Evolutionary conservation across 2,329 filamentous ascomycete species (phyloP).

Genomic region (Fusarium anguioides): DNA sequence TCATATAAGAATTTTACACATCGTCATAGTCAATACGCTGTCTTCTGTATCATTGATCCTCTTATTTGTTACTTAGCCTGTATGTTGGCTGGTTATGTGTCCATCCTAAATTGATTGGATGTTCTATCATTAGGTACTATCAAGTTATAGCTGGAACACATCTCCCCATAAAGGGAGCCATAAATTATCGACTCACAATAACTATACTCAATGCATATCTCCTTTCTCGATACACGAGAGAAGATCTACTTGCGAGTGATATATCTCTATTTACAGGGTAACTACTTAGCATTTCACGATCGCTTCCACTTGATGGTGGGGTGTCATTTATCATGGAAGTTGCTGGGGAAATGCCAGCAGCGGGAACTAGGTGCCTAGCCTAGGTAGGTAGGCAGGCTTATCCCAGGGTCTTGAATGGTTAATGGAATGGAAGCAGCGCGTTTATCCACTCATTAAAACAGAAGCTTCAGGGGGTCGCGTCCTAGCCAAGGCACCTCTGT

Average conservation of each 20-base stretch:
- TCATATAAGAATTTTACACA: neutral
- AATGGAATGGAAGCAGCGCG: constrained; percentile 25
- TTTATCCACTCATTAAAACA: constrained; percentile 28
- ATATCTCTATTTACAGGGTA: neutral
- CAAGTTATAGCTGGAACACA: no score
- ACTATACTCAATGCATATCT: neutral
- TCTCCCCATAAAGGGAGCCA: no score
- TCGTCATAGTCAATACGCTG: neutral
- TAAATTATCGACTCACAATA: no score
- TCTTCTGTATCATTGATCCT: neutral
- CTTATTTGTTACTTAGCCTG: no score
- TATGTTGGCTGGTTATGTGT: no score
- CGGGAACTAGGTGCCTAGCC: constrained; percentile 32
- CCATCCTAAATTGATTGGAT: no score
- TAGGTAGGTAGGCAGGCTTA: no score
- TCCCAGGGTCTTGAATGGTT: constrained; percentile 22
- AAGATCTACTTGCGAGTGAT: neutral
- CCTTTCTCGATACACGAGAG: neutral
- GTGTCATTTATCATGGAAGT: constrained; percentile 23
- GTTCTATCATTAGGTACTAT: no score
- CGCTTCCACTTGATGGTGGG: constrained; percentile 6
- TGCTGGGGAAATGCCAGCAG: constrained; percentile 39
- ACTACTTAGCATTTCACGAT: neutral
- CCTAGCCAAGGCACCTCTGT: neutral
- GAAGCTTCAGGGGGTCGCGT: constrained; percentile 30